Evolutionary conservation across 116 monocot species (phyloP), one percentile per base, ranked within the genome.

Genomic region (Dioscorea cayenensis): DNA sequence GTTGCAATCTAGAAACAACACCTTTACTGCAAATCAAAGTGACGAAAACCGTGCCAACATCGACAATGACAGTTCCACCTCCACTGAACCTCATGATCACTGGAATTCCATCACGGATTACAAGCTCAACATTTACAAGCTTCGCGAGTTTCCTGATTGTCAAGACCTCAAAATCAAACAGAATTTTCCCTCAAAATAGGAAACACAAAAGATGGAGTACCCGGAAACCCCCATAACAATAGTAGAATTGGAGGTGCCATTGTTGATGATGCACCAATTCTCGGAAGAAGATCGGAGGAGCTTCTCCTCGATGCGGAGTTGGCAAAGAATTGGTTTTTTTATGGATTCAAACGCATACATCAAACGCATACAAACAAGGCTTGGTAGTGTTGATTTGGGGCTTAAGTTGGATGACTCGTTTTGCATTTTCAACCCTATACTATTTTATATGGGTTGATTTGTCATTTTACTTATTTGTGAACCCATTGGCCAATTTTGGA

Each of bases 61-160:
- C 96, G 49, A 92, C 96, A 69, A 96, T 86, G 35, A 96, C 96
- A 21, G 96, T 92, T 23, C 96, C 92, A 7, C 95, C 92, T 37
- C 92, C 92, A 60, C 75, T 81, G 72, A 92, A 96, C 75, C 96
- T 87, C 72, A 66, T 82, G 69, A 96, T 77, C 29, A 92, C 92
- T 61, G 92, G 95, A 63, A 95, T 77, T 0, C 70, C 65, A 81
- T 96, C 85, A 65, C 62, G 73, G 64, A 90, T 76, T 72, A 92
- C 87, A 58, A 75, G 38, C 64, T 84, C 71, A 16, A 86, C 51
- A 59, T 90, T 84, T 62, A 96, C 62, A 76, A 92, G 87, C 73
- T 96, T 84, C 28, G 80, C 50, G 64, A 77, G 84, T 28, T 75
- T 92, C 84, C 95, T 95, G 76, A 65, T 36, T 37, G 48, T 38